These are phyloP conservation scores for Strobilomyces echinocephalus DNA, from an alignment of 768 basidiomycete genomes.

Conservation along the genomic window DNA sequence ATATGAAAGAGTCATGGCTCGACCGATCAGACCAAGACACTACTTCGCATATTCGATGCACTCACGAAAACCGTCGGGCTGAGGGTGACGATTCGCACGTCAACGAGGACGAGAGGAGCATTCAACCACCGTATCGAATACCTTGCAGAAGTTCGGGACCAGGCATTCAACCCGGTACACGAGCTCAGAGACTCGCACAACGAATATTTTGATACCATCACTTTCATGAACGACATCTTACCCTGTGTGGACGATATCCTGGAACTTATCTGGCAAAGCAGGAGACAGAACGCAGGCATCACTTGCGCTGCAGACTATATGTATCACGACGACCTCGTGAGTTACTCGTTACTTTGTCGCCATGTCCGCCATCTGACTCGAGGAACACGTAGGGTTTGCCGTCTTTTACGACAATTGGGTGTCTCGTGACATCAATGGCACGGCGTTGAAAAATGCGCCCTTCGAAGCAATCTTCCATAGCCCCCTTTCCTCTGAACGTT, in stretches of 20 bases:
- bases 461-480: constrained; percentile 95
- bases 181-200: constrained; percentile 88
- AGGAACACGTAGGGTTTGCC: constrained; percentile 53
- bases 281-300: constrained; percentile 93
- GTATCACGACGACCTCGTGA: constrained; percentile 92
- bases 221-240: constrained; percentile 99
- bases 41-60: constrained; percentile 92
- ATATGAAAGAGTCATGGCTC: constrained; percentile 99
- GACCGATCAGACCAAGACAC: constrained; percentile 96
- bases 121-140: constrained; percentile 99
- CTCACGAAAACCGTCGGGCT: constrained; percentile 86
- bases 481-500: constrained; percentile 65
- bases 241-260: constrained; percentile 97
- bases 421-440: constrained; percentile 96
- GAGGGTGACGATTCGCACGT: constrained; percentile 89
- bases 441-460: constrained; percentile 95
- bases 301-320: constrained; percentile 99
- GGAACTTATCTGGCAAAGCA: constrained; percentile 94
- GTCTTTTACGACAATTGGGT: constrained; percentile 99
- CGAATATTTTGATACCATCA: constrained; percentile 92
- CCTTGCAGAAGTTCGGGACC: constrained; percentile 99
- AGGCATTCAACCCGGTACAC: constrained; percentile 92
- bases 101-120: constrained; percentile 86
- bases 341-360: constrained; percentile 21
- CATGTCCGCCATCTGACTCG: background rate